These are phyloP conservation scores for Zelonia costaricensis DNA, from an alignment of 208 protist species.

Conservation along the genomic window DNA sequence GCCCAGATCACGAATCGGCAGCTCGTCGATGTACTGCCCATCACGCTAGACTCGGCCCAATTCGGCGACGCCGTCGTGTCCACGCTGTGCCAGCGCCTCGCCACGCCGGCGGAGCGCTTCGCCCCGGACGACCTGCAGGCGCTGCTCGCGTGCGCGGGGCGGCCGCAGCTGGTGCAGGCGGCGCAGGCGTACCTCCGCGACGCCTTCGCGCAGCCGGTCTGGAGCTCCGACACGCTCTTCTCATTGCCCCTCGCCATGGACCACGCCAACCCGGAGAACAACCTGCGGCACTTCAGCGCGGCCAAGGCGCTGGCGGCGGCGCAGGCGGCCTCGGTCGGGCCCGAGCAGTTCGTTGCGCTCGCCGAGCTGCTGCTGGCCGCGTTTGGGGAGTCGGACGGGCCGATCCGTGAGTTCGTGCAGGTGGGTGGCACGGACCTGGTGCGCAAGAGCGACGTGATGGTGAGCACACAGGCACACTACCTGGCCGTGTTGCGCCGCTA, in stretches of 20 bases:
- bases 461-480: slow-evolving; percentile 52
- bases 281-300: slow-evolving; percentile 14
- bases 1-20: slow-evolving; percentile 55
- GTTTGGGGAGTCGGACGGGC: slow-evolving; percentile 51
- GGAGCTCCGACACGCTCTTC: slow-evolving; percentile 73
- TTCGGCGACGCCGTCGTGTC: slow-evolving; percentile 43
- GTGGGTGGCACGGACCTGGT: slow-evolving; percentile 60
- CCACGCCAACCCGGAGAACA: slow-evolving; percentile 19
- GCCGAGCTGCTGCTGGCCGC: slow-evolving; percentile 57
- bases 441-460: slow-evolving; percentile 9
- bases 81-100: slow-evolving; percentile 50
- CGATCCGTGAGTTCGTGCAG: slow-evolving; percentile 49
- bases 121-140: slow-evolving; percentile 67
- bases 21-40: slow-evolving; percentile 67
- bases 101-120: slow-evolving; percentile 42
- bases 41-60: slow-evolving; percentile 31
- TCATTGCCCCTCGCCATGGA: slow-evolving; percentile 55
- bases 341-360: slow-evolving; percentile 75
- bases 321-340: slow-evolving; percentile 52
- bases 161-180: slow-evolving; percentile 42
- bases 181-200: slow-evolving; percentile 49
- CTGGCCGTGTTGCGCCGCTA: slow-evolving; percentile 52
- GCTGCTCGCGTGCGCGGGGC: slow-evolving; percentile 37
- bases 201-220: slow-evolving; percentile 63
- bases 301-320: slow-evolving; percentile 66